A percentile compares a stretch with the other conserved stretches of the same genome.
phyloP scores from a whole-genome alignment of 164 flowering plant genomes.

The Sedum album region DNA sequence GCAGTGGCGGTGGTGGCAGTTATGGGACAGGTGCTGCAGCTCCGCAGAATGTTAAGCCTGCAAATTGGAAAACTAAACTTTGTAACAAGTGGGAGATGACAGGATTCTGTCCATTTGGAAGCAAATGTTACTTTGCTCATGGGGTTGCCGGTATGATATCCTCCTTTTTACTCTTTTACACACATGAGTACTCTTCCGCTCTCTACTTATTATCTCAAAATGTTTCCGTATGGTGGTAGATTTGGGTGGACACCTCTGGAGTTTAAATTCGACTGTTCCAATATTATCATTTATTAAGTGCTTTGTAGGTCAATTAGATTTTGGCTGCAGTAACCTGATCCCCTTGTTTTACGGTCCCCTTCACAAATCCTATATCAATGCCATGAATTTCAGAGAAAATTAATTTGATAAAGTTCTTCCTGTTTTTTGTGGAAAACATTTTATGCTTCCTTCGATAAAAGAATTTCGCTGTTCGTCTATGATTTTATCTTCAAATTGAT shows the following conservation, averaged over 20 bases:
- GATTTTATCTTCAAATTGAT: not conserved
- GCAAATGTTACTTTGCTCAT: conserved; percentile 98
- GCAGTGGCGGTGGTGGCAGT: conserved; percentile 14
- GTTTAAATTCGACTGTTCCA: no score
- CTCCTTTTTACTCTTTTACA: not conserved
- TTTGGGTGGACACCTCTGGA: no score
- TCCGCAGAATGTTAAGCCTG: conserved; percentile 61
- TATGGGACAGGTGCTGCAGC: conserved; percentile 32
- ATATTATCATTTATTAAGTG: not conserved
- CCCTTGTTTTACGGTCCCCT: not conserved
- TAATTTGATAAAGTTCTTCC: not conserved
- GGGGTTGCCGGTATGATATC: conserved; percentile 65
- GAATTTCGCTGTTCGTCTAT: no score
- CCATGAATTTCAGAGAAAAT: not conserved
- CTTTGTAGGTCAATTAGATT: not conserved
- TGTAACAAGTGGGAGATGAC: conserved; percentile 99
- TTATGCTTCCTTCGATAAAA: no score
- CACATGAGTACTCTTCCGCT: not conserved
- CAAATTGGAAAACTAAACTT: conserved; percentile 97
- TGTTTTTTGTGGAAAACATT: no score
- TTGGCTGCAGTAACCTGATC: not conserved
- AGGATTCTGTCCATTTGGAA: conserved; percentile 95
- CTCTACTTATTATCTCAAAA: not conserved
- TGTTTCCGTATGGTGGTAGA: no score
- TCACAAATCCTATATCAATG: not conserved